Base-by-base conservation (phyloP, 352 stramenopile genomes). In the Aphanomyces stellatus region DNA sequence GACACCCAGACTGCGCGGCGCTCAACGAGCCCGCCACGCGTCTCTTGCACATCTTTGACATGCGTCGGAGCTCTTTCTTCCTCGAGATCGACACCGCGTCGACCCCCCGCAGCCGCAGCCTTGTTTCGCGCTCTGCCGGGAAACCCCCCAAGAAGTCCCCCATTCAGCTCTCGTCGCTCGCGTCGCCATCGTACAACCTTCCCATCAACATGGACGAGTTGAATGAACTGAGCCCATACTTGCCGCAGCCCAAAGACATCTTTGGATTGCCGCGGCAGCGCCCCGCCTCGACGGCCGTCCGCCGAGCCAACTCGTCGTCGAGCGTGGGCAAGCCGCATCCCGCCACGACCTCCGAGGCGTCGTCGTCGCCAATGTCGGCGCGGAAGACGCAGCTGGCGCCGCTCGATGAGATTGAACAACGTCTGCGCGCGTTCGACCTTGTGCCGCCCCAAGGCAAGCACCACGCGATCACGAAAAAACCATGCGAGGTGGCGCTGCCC, bases 1-100 rank as follows among this genome's bases (percentile, higher is more conserved):
- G 83, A 2, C 79, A 92, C 51, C 73, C 72, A 24, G 77, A 80
- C 48, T 85, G 81, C 65, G 42, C 71, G 11, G 69, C 43, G 41
- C 73, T 92, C 30, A 74, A 75, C 30, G 69, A 79, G 2, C 65
- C 88, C 19, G 76, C 72, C 0, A 62, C 66, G 13, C 71, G 76
- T 28, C 62, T 92, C 72, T 87, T 28, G 46, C 64, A 13, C 75
- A 70, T 48, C 80, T 90, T 65, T 72, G 72, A 22, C 28, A n/a
- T 57, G 24, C 60, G 60, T 1, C 57, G 51, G 27, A 55, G 46
- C 22, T 57, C 60, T n/a, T 37, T 59, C 6, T 59, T 55, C 11
- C 60, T 67, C 28, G 35, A 60, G 11, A 43, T 60, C 60, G 17
- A 19, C 60, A 57, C n/a, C 6, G 10, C 15, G 15, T 27, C 15